Percentiles rank a stretch among this genome's conserved stretches.
phyloP scores from a whole-genome alignment of 495 filamentous ascomycete genomes.

The Aspergillus incahuasiensis region DNA sequence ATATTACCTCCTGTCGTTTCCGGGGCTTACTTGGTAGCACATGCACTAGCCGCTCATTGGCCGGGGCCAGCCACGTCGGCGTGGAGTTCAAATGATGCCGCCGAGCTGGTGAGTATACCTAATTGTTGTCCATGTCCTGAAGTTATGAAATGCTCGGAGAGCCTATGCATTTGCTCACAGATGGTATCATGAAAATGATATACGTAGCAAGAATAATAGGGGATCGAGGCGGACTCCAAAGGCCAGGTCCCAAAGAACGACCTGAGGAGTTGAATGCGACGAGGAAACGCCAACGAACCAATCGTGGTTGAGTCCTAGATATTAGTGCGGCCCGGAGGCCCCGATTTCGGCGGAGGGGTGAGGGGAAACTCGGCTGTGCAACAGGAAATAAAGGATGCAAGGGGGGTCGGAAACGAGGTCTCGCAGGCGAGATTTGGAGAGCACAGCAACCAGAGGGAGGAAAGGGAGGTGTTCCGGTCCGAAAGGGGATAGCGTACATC shows the following conservation, averaged over 20 bases:
- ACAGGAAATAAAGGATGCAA: constrained; percentile 6
- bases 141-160: no score
- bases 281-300: constrained; percentile 21
- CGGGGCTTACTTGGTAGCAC: constrained; percentile 12
- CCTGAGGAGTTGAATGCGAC: constrained; percentile 27
- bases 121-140: no score
- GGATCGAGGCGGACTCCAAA: no score
- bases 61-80: constrained; percentile 9
- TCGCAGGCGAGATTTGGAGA: not conserved
- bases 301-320: constrained; percentile 18
- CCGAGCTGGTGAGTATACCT: no score
- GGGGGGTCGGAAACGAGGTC: constrained; percentile 2
- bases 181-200: no score
- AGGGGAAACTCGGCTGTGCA: not conserved
- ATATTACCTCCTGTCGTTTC: constrained; percentile 8
- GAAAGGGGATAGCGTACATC: constrained; percentile 17
- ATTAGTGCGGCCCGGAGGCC: constrained; percentile 16
- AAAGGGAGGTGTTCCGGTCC: constrained; percentile 9
- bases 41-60: constrained; percentile 14
- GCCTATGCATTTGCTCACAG: no score
- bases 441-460: constrained; percentile 3
- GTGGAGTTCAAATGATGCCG: not conserved
- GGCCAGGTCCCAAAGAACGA: constrained; percentile 3
- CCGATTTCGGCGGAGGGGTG: constrained; percentile 33
- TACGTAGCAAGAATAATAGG: no score